Evolutionary conservation across 208 protist genomes (phyloP), one percentile per base, ranked within the genome.

Genomic region (Acanthamoeba lenticulata): DNA sequence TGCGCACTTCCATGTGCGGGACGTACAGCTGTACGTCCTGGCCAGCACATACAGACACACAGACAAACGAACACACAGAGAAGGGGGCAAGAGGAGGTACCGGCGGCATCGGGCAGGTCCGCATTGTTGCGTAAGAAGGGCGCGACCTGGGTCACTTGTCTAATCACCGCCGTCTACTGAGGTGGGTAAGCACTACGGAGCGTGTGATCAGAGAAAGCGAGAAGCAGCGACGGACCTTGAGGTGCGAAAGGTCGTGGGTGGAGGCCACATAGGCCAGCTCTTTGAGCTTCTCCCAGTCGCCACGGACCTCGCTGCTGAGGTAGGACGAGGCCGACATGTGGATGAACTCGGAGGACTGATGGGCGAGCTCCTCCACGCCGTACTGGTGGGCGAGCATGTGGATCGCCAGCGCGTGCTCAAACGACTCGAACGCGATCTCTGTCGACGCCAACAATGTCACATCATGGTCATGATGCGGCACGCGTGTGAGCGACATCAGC

Each of bases 361-460:
- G 24, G 36, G 49, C 52, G 4, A 93, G 40, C 24, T 93, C 89
- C 2, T 79, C 89, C 7, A 79, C 89, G 9, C 62, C 60, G 65
- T 93, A 93, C 62, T 93, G 89, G 36, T 93, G 74, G 44, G 89
- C 89, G 21, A 45, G 4, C 52, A 93, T 45, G n/a, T 44, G 57
- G 34, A 93, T 36, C 21, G 83, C 47, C 29, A 90, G 52, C 40
- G 83, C 83, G 57, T 90, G 83, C 11, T 90, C 83, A 11, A 90
- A 19, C 27, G 83, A 90, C 29, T 60, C 52, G 40, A 90, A 90
- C 11, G 11, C 17, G 6, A 90, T 17, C 19, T 65, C 83, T 90
- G 57, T 3, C 6, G 72, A 24, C n/a, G 24, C 17, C 55, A 32
- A 29, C 0, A 27, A 60, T 27, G 45, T 19, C 45, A 5, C 9